Evolutionary conservation across 2,329 filamentous ascomycete species (phyloP).

Genomic region (Ascochyta rabiei): DNA sequence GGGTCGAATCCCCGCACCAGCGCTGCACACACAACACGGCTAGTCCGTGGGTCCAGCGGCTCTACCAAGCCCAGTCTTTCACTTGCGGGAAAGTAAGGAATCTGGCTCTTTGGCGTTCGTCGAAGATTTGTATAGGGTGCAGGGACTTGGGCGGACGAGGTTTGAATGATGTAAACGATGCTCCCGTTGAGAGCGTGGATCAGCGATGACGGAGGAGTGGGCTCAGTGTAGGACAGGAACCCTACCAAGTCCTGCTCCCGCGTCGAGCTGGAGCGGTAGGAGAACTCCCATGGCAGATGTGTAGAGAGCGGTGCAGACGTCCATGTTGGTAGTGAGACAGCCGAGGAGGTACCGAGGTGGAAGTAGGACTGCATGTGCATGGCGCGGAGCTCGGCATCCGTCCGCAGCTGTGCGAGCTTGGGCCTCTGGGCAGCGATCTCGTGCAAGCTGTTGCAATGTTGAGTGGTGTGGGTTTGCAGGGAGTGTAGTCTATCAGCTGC

Average conservation of each 20-base stretch:
- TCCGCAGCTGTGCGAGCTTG: constrained; percentile 53
- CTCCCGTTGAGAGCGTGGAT: constrained; percentile 72
- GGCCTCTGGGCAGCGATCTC: constrained; percentile 62
- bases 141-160: constrained; percentile 56
- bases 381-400: constrained; percentile 68
- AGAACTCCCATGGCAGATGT: constrained; percentile 65
- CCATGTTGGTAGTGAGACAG: constrained; percentile 52
- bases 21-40: constrained; percentile 66
- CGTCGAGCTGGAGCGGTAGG: constrained; percentile 59
- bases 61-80: constrained; percentile 52
- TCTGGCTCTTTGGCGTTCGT: constrained; percentile 56
- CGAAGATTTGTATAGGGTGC: constrained; percentile 39
- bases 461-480: constrained; percentile 52
- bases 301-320: constrained; percentile 61
- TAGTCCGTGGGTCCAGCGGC: constrained; percentile 64
- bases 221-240: constrained; percentile 71
- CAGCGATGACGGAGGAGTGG: constrained; percentile 63
- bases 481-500: constrained; percentile 62
- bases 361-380: constrained; percentile 87
- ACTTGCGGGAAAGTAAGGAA: constrained; percentile 66
- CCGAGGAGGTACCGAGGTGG: constrained; percentile 53
- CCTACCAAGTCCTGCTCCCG: constrained; percentile 62
- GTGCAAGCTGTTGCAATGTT: constrained; percentile 51
- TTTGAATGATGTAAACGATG: constrained; percentile 69
- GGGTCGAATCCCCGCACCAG: constrained; percentile 73